Conservation (phyloP, 352 stramenopile species). For the Halophytophthora batemanensis region DNA sequence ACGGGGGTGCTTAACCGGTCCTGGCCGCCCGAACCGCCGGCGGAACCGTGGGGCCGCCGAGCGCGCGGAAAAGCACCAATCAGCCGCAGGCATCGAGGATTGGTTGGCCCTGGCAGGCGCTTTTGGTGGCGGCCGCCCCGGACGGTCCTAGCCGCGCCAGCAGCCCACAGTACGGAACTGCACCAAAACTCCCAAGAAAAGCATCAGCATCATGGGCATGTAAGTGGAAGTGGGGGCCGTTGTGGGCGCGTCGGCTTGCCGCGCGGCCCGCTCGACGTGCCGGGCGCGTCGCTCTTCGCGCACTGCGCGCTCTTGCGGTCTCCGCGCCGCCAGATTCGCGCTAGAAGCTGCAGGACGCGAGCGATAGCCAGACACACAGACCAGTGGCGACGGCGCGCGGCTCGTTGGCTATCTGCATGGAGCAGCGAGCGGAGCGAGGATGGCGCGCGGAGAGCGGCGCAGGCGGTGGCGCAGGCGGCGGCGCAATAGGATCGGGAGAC, state of each 20-base stretch:
- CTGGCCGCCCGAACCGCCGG: conserved; percentile 23
- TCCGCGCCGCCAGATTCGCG: too few relatives aligned
- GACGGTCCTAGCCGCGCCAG: conserved; percentile 1
- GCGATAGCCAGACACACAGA: conserved; percentile 1
- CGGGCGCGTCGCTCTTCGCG: background rate
- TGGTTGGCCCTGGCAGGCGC: conserved; percentile 68
- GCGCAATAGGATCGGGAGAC: conserved; percentile 4
- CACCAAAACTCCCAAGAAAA: conserved; percentile 77
- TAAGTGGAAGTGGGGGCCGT: conserved; percentile 40
- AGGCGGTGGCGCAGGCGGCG: too few relatives aligned
- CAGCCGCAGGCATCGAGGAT: conserved; percentile 44
- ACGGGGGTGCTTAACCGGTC: too few relatives aligned
- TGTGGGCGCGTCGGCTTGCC: background rate
- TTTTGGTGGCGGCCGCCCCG: conserved; percentile 23
- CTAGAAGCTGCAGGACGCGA: background rate
- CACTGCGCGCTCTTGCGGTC: too few relatives aligned
- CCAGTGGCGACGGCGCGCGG: too few relatives aligned
- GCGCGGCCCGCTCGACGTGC: background rate
- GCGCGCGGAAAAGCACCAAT: conserved; percentile 25
- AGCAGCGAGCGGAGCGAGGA: too few relatives aligned
- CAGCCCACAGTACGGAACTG: conserved; percentile 80
- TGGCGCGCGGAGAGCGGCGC: conserved; percentile 1
- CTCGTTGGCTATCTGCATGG: too few relatives aligned
- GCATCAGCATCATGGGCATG: conserved; percentile 78
- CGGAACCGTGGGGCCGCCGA: conserved; percentile 26